Base-by-base conservation (phyloP, 2,329 filamentous ascomycete genomes). In the Penicillium sp. region DNA sequence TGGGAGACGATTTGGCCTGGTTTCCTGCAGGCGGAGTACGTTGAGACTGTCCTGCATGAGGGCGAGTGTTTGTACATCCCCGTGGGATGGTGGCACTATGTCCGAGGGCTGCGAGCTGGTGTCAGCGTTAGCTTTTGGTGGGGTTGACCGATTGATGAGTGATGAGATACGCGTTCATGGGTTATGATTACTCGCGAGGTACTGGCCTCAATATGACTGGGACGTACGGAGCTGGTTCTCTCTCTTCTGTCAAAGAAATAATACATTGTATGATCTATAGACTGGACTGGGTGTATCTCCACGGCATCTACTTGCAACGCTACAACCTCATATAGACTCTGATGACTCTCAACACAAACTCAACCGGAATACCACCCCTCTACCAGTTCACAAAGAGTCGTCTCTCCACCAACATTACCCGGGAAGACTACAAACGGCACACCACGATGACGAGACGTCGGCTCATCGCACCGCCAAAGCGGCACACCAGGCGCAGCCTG, bases 41-140 rank as follows among this genome's bases (percentile, higher is more conserved):
- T 90, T 37, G 95, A 99, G 70, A 88, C 78, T 1, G 83, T 98
- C 1, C 78, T 99, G 5, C 86, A 84, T 34, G 89, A 90, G 0
- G 95, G 94, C 0, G 92, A 99, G 55, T 90, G 88, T 64, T 73
- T 99, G 55, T 95, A 96, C 73, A 91, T 99, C 55, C 95, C 95
- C 0, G 83, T 91, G 5, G 95, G 94, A 0, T 99, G 95, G 94
- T 99, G 95, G 95, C 95, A 99, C 80, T 98, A 97, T 75, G 91
- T 98, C 3, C 83, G 90, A 60, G 92, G 92, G 52, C 73, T 98
- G 69, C 92, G 87, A 58, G 86, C 91, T 20, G 96, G 94, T 71
- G 93, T 96, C 71, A 97, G 93, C 67, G 92, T 98, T 12, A 97
- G 92, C 72, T 98, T 97, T 72, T 99, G 95, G 95, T 99, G 91